Conservation (phyloP, 495 filamentous ascomycete species). For the Cercophora newfieldiana region DNA sequence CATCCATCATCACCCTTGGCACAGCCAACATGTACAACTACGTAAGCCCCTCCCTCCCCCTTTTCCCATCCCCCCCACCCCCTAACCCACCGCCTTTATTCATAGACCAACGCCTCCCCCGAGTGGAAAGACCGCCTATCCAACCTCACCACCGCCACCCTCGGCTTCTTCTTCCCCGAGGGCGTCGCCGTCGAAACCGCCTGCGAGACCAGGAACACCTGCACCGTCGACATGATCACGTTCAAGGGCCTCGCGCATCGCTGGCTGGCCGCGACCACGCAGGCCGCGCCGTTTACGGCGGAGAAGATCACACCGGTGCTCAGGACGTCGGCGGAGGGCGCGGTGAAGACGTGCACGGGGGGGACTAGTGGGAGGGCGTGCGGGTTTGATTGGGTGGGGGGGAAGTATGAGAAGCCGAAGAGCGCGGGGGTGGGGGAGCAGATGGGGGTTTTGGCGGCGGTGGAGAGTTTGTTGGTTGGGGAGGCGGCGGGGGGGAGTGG, state of each 20-base stretch:
- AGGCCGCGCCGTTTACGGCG: slow-evolving; percentile 65
- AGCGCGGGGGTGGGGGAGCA: slow-evolving; percentile 62
- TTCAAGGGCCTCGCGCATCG: slow-evolving; percentile 81
- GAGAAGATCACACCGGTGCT: slow-evolving; percentile 61
- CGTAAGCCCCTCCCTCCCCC: slow-evolving; percentile 37
- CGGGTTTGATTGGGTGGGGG: slow-evolving; percentile 29
- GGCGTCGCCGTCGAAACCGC: slow-evolving; percentile 6
- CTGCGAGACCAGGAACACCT: slow-evolving; percentile 31
- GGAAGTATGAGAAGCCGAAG: slow-evolving; percentile 60
- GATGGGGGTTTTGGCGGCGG: slow-evolving; percentile 64
- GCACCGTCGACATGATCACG: slow-evolving; percentile 68
- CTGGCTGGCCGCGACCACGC: slow-evolving; percentile 66
- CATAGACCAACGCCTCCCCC: neutral
- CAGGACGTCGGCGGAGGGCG: slow-evolving; percentile 59
- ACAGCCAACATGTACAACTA: slow-evolving; percentile 74
- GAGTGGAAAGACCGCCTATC: neutral
- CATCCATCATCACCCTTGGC: slow-evolving; percentile 64
- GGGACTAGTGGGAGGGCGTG: slow-evolving; percentile 43
- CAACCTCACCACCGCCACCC: neutral
- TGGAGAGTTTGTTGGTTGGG: slow-evolving; percentile 52
- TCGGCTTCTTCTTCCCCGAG: slow-evolving; percentile 10
- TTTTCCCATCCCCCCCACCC: neutral
- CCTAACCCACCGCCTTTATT: neutral
- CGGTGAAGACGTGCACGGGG: slow-evolving; percentile 60
- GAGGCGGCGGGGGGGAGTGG: neutral